Evolutionary conservation across 306 rosid genomes (phyloP), one percentile per base, ranked within the genome.

Genomic region (Dryas octopetala): DNA sequence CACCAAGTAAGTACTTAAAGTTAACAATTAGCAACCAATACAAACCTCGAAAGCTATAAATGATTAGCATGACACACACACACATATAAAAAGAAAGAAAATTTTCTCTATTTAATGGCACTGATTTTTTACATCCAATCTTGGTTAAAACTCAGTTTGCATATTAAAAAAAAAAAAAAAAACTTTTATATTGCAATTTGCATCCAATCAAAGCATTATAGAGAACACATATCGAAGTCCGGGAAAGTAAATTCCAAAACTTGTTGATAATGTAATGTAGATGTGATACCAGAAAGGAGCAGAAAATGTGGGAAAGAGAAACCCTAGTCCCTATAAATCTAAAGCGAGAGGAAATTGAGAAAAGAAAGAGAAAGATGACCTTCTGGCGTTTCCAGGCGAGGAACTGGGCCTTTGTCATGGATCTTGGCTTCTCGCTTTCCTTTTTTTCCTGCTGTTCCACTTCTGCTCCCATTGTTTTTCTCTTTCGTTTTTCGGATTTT

Each of bases 361-460:
- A 14, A 47, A 55, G 68, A 78, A 68, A 50, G 58, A 62, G 2
- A 32, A 32, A 44, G 43, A 9, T 17, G 63, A 95, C 98, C 93
- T 91, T 91, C 23, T 86, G 93, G 76, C 84, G 88, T 83, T 95
- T 95, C 98, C 97, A 93, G 8, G 89, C 81, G 66, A 91, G 90
- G 79, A 91, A 91, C 71, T 95, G 97, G 14, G 85, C 78, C 75
- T 48, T 74, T 15, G 86, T 77, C 53, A 81, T 64, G 3, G 85
- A 75, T 9, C 62, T 82, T 0, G 89, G 81, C 7, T 53, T 78
- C 73, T 85, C 77, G 67, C 65, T 59, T 57, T 71, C 62, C 76
- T 41, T 79, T 28, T 73, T 91, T 69, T 68, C 76, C 44, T 45
- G 70, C 38, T 58, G 60, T 60, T 76, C 85, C 10, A 9, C 58